Base-by-base conservation (phyloP, 129 eudicot genomes). In the Erigeron canadensis region DNA sequence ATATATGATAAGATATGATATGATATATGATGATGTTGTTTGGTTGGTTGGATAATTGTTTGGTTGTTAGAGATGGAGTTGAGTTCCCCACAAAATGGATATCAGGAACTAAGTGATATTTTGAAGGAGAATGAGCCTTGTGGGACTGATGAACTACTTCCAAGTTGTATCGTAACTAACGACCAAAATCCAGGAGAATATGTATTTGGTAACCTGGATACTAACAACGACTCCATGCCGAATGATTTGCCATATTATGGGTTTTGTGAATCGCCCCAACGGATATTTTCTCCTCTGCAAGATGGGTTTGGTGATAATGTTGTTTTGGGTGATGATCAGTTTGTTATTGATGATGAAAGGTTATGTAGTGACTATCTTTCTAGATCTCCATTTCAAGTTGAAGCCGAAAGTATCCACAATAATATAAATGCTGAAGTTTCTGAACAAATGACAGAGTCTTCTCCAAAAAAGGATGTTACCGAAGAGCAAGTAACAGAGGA, bases 121-220 rank as follows among this genome's bases (percentile, higher is more conserved):
- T 37, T 61, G 39, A 61, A 61, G 66, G 66, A 61, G 39, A 61
- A 37, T 61, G 66, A 61, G 66, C 44, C 66, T 61, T 61, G 66
- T 61, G 66, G 66, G 44, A 37, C 17, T 61, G 66, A 61, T 61
- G 66, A 61, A 37, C 39, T 61, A 61, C 16, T 61, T 11, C 16
- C 7, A 13, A 37, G 18, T 38, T 13, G 45, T 61, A 61, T 37
- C 7, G 17, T 61, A 38, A 15, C 13, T 61, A 61, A 37, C 28
- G 45, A 61, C 28, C 19, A 61, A 61, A 34, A 60, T 37, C 34
- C 44, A 5, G 45, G 12, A 37, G 66, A 34, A 10, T 61, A 15
- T 61, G 19, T 42, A 5, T 61, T 61, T 61, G 23, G 58, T 53
- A 53, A 53, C 58, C 18, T 53, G 18, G 66, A 17, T 37, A 34